Percentiles rank a stretch among this genome's conserved stretches.
Conservation (phyloP, 2,329 filamentous ascomycete species). For the Penicillium oxalicum region DNA sequence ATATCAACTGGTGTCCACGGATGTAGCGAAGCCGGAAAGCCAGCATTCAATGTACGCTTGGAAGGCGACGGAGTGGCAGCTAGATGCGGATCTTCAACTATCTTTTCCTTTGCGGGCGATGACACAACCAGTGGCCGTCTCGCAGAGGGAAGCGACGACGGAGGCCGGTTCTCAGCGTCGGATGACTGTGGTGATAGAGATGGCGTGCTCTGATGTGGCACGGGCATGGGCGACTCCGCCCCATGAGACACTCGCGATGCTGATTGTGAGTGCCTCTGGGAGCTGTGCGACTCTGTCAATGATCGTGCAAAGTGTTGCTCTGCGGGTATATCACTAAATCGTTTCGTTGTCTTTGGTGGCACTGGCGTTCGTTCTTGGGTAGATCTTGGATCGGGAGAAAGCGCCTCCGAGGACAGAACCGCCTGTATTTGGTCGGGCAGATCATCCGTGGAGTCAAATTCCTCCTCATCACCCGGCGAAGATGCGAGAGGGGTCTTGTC, state of each 20-base stretch:
- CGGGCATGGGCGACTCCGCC: conserved; percentile 25
- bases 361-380: conserved; percentile 22
- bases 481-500: conserved; percentile 6
- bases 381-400: conserved; percentile 12
- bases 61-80: conserved; percentile 53
- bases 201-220: conserved; percentile 45
- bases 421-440: conserved; percentile 19
- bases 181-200: conserved; percentile 69
- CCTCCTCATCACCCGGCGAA: conserved; percentile 12
- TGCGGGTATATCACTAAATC: conserved; percentile 34
- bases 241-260: conserved; percentile 7
- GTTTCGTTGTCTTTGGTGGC: conserved; percentile 33
- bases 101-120: conserved; percentile 33
- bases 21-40: conserved; percentile 50
- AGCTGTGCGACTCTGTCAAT: conserved; percentile 23
- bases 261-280: conserved; percentile 10
- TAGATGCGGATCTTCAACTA: conserved; percentile 38
- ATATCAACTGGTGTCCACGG: conserved; percentile 72
- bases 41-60: conserved; percentile 49
- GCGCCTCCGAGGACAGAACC: conserved; percentile 13
- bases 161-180: conserved; percentile 73
- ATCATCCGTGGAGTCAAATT: conserved; percentile 15
- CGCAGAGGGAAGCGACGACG: conserved; percentile 56
- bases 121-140: conserved; percentile 32
- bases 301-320: conserved; percentile 31